Evolutionary conservation across 371 early-diverging fungal species (phyloP).

Genomic region (Quaeritorhiza haematococci): DNA sequence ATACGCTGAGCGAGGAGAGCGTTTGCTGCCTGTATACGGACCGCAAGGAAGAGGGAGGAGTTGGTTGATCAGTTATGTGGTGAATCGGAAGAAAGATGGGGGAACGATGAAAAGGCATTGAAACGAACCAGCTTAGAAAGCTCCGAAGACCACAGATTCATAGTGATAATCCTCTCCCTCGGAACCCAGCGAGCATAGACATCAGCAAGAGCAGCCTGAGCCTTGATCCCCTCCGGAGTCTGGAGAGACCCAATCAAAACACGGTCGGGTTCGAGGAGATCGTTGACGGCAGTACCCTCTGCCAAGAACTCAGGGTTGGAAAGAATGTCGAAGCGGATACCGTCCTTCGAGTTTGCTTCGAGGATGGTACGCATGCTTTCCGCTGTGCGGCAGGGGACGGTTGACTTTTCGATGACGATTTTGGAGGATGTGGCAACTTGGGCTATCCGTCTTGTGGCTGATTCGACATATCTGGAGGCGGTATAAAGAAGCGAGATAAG

Average conservation of each 20-base stretch:
- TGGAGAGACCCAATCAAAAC: conserved; percentile 86
- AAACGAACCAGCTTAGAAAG: conserved; percentile 76
- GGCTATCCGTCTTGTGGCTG: conserved; percentile 86
- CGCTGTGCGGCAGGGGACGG: conserved; percentile 93
- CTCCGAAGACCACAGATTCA: conserved; percentile 92
- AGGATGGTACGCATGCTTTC: conserved; percentile 84
- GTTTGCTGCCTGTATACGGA: conserved; percentile 72
- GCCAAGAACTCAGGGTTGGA: conserved; percentile 96
- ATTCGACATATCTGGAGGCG: conserved; percentile 65
- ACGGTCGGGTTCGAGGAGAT: conserved; percentile 86
- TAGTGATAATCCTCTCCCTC: conserved; percentile 78
- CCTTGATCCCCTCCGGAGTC: conserved; percentile 68
- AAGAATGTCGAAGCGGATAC: conserved; percentile 79
- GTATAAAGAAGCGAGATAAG: conserved; percentile 2
- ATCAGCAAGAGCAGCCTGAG: conserved; percentile 69
- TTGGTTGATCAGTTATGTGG: neutral
- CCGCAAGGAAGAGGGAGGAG: neutral
- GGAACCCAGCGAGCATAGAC: conserved; percentile 76
- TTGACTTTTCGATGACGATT: conserved; percentile 92
- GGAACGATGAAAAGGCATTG: neutral
- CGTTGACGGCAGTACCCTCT: conserved; percentile 87
- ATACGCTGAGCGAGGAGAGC: conserved; percentile 95
- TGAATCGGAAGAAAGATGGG: neutral
- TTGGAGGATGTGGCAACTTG: conserved; percentile 74
- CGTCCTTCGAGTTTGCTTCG: conserved; percentile 69